Conservation (phyloP, 2,329 filamentous ascomycete species). For the Ceratocystis albifundus region DNA sequence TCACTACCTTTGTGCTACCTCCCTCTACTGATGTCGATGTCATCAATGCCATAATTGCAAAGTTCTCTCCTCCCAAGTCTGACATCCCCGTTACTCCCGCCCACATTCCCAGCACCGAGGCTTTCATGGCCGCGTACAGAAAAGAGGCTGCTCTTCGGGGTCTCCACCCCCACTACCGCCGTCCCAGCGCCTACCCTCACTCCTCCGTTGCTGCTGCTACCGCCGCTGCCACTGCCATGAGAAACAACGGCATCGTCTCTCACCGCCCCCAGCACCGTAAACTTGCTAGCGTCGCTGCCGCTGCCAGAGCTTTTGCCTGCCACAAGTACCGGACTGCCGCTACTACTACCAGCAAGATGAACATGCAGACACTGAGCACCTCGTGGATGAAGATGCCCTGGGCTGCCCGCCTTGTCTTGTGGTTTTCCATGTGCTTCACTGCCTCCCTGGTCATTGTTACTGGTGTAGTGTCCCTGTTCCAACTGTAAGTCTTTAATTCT, state of each 20-base stretch:
- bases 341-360: background rate
- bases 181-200: constrained; percentile 11
- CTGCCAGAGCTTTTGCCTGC: background rate
- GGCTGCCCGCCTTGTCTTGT: constrained; percentile 14
- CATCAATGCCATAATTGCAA: constrained; percentile 2
- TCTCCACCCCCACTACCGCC: background rate
- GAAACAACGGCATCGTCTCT: background rate
- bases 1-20: constrained; percentile 3
- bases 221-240: background rate
- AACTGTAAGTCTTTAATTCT: constrained; percentile 13
- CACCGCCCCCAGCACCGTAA: background rate
- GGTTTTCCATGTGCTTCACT: constrained; percentile 20
- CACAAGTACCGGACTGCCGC: constrained; percentile 9
- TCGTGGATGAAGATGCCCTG: constrained; percentile 19
- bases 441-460: constrained; percentile 16
- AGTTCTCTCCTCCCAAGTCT: background rate
- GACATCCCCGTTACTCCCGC: no score
- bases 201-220: constrained; percentile 3
- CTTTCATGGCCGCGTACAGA: background rate
- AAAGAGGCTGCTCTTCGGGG: background rate
- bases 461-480: constrained; percentile 5
- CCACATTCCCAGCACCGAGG: background rate
- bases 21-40: background rate
- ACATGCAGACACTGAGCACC: constrained; percentile 13
- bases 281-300: background rate